Evolutionary conservation across 352 stramenopile species (phyloP), one percentile per base, ranked within the genome.

Genomic region (Blastocystis sp.): DNA sequence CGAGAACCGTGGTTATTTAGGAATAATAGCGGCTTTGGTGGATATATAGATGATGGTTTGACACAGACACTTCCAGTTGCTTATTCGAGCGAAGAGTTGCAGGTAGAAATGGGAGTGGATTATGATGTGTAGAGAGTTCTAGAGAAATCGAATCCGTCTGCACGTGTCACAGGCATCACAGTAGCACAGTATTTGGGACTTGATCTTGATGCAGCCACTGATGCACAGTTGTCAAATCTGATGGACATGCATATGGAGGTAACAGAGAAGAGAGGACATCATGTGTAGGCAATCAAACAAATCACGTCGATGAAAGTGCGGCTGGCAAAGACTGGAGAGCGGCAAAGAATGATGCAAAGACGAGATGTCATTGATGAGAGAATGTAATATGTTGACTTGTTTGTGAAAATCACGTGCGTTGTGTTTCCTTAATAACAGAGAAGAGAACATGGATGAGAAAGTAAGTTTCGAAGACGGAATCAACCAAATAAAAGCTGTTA

Each of bases 201-300:
- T 20, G 77, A 88, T 45, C 47, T 88, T 26, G 77, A 88, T 34
- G 20, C n/a, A 23, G 62, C 66, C 20, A 76, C 77, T 3, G 62
- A 88, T 26, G 70, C 62, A 1, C 77, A 88, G 29, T 20, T 88
- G 43, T 76, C 62, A n/a, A 88, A 76, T 11, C 29, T 88, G 13
- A 88, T 88, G 77, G 77, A 88, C 29, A 88, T 88, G 62, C 77
- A 88, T 47, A 88, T 88, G 77, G 77, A 88, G 53, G 77, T 88
- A 29, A 4, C 3, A 7, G 53, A 18, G n/a, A 20, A 64, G 13
- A 18, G 47, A 56, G 0, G 3, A 39, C 20, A 15, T 77, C 18
- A 75, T 76, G 54, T 20, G 34, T 84, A 84, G 73, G 73, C 73
- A 1, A 84, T 84, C 34, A 84, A 84, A 29, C 73, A 84, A 15